Conservation (phyloP, 352 stramenopile genomes). For the Phytophthora hibernalis region DNA sequence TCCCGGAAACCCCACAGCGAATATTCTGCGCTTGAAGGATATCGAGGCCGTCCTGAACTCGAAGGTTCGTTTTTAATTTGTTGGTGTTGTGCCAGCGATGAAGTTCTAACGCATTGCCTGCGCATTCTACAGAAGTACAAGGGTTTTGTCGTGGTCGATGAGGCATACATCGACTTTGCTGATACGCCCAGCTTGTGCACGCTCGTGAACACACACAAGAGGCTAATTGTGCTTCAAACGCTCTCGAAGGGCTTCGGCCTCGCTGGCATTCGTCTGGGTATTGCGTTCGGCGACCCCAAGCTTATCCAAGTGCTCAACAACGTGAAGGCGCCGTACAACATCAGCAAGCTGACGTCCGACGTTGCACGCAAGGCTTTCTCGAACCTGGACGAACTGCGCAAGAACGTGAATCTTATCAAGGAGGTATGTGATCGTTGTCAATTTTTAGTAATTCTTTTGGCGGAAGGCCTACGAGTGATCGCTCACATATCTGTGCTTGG, state of each 20-base stretch:
- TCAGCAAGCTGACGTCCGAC: constrained; percentile 96
- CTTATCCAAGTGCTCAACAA: constrained; percentile 99
- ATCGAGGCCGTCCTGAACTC: constrained; percentile 91
- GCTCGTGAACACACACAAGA: constrained; percentile 93
- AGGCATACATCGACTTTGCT: constrained; percentile 98
- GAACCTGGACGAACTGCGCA: constrained; percentile 58
- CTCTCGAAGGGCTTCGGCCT: constrained; percentile 98
- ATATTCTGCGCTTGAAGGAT: constrained; percentile 91
- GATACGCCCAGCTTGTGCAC: constrained; percentile 76
- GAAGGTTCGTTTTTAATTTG: constrained; percentile 44
- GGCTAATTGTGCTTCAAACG: constrained; percentile 97
- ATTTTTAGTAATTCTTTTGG: neutral
- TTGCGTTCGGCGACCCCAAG: constrained; percentile 91
- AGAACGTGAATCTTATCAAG: constrained; percentile 80
- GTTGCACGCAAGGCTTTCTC: constrained; percentile 74
- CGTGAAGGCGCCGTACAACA: constrained; percentile 99
- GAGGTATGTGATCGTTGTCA: constrained; percentile 30
- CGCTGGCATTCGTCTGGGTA: constrained; percentile 94
- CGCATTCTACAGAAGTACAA: constrained; percentile 65
- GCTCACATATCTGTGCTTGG: constrained; percentile 31
- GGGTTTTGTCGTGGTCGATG: constrained; percentile 98
- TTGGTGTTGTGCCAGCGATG: neutral
- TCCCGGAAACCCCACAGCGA: constrained; percentile 98
- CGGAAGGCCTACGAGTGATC: neutral
- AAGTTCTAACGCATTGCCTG: constrained; percentile 6